Percentiles rank a stretch among this genome's conserved stretches.
These are phyloP conservation scores for Daldinia loculata DNA, from an alignment of 495 filamentous ascomycete species.

Conservation along the genomic window DNA sequence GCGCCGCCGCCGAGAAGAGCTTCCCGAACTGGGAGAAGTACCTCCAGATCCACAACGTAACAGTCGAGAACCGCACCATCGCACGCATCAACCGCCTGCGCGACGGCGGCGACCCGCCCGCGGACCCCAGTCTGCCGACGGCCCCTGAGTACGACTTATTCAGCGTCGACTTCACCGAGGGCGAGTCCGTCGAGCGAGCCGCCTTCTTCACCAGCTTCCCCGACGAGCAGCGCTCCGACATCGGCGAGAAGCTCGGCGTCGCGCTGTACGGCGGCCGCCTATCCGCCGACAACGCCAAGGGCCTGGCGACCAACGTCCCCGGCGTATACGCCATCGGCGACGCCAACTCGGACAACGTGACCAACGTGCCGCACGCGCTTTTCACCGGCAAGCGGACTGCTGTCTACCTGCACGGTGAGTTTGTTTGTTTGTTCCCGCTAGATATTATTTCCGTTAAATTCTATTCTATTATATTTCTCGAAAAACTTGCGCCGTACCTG, in stretches of 20 bases:
- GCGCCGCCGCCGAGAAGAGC: slow-evolving; percentile 49
- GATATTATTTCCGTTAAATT: no score
- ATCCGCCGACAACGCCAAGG: slow-evolving; percentile 46
- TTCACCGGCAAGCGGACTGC: slow-evolving; percentile 65
- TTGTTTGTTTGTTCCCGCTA: not conserved
- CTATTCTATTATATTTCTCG: no score
- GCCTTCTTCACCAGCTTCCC: slow-evolving; percentile 62
- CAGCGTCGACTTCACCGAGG: slow-evolving; percentile 61
- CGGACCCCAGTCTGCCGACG: slow-evolving; percentile 51
- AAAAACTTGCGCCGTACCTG: no score
- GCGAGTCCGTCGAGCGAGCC: slow-evolving; percentile 52
- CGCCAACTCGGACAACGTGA: slow-evolving; percentile 64
- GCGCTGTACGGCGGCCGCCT: slow-evolving; percentile 56
- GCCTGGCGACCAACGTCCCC: slow-evolving; percentile 56
- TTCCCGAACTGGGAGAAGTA: slow-evolving; percentile 58
- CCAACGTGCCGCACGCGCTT: slow-evolving; percentile 69
- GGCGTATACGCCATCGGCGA: slow-evolving; percentile 67
- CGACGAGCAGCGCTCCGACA: slow-evolving; percentile 52
- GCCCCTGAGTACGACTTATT: slow-evolving; percentile 60
- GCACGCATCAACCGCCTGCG: slow-evolving; percentile 55
- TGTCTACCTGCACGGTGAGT: slow-evolving; percentile 64
- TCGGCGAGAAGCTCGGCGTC: slow-evolving; percentile 54
- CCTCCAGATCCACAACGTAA: slow-evolving; percentile 58
- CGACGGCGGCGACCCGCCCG: slow-evolving; percentile 49
- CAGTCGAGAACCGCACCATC: slow-evolving; percentile 64